Percentiles rank a stretch among this genome's conserved stretches.
phyloP scores from a whole-genome alignment of 768 basidiomycete species.

The Boletales sp. region DNA sequence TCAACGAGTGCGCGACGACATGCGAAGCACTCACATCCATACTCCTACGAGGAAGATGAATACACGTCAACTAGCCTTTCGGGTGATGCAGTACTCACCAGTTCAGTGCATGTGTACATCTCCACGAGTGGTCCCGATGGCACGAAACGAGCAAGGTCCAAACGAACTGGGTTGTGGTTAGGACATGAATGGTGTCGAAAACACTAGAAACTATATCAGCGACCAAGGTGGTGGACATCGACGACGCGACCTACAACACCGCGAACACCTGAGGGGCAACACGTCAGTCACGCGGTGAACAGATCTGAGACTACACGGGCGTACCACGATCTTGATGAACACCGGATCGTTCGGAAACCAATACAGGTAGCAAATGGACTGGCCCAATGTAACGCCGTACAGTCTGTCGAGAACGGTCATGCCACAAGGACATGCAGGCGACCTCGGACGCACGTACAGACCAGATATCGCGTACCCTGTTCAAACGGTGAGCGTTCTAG shows the following conservation, averaged over 20 bases:
- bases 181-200: slow-evolving; percentile 5
- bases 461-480: slow-evolving; percentile 1
- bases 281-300: background rate
- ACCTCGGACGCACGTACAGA: background rate
- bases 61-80: background rate
- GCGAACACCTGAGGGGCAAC: background rate
- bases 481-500: background rate
- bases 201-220: background rate
- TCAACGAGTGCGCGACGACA: background rate
- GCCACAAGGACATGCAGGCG: background rate
- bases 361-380: slow-evolving; percentile 1
- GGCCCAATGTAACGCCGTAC: slow-evolving; percentile 13
- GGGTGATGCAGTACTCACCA: background rate
- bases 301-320: background rate
- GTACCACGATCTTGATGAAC: slow-evolving; percentile 3
- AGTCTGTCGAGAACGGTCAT: background rate
- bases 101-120: background rate
- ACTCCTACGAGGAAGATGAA: background rate
- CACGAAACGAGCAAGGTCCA: slow-evolving; percentile 3
- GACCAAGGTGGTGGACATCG: background rate
- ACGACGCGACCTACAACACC: background rate
- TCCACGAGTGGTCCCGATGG: background rate
- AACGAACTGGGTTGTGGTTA: background rate
- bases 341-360: slow-evolving; percentile 11
- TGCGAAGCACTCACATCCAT: background rate